Base-by-base conservation (phyloP, 441 rosid species). In the Populus hybrid region DNA sequence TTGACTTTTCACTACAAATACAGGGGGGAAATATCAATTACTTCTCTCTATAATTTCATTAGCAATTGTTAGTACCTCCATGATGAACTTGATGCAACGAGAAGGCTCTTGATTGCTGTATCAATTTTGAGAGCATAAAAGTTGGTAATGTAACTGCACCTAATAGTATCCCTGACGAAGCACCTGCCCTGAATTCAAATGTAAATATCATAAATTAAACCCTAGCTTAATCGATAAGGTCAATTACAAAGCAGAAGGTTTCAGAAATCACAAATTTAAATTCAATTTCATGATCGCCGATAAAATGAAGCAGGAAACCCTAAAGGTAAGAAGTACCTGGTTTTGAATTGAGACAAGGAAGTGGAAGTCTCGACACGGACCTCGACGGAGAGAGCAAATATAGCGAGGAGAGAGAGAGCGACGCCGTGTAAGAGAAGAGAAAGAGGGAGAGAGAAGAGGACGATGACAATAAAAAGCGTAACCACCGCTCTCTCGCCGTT, bases 401-500 rank as follows among this genome's bases (percentile, higher is more conserved):
- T 66, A 35, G 83, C 82, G 80, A 96, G 92, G 84, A 87, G 83
- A 64, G 83, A 86, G 77, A 92, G 92, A 53, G 89, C 80, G 79
- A 88, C 80, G 73, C 91, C 98, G 73, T 92, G 97, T 59, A 77
- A 79, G 84, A 94, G 80, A n/a, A 93, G 89, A 69, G 91, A 84
- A 6, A 73, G 28, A 40, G 98, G 95, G 19, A 89, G 88, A 70
- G 92, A 88, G 76, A 69, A 79, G 74, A 92, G 83, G 64, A 91
- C 81, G 69, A 86, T 83, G 72, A 82, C 77, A 34, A 89, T 78
- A 71, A 92, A 90, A 50, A 90, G 80, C 67, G 85, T 74, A 16
- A 94, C 95, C 67, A 95, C 92, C 16, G 87, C 92, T 83, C 97
- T 90, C 87, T 95, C 99, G 77, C 99, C 99, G 81, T 84, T 92